Conservation (phyloP, 179 eudicot genomes). For the Camellia oleifera region DNA sequence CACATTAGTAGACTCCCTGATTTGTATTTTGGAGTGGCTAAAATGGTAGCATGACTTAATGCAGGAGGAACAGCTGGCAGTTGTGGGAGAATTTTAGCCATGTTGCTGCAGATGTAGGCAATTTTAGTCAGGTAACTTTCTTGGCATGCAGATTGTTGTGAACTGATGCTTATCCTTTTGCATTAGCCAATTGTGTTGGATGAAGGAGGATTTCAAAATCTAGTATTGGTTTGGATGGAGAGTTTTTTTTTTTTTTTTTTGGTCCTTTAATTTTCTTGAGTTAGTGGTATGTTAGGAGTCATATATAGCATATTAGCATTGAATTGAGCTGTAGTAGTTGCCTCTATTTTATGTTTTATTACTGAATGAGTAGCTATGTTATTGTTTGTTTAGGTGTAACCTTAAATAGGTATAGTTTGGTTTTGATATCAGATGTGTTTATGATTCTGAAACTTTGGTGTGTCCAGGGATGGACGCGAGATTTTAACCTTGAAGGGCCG, state of each 20-base stretch:
- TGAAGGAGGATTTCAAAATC: background rate
- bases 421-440: background rate
- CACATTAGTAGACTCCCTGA: background rate
- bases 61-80: conserved; percentile 93
- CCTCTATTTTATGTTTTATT: background rate
- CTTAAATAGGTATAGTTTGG: background rate
- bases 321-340: background rate
- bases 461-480: too few species aligned
- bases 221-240: too few species aligned
- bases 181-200: conserved; percentile 8
- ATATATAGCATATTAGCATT: too few species aligned
- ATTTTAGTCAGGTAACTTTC: conserved; percentile 53
- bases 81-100: conserved; percentile 92
- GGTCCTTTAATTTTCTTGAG: too few species aligned
- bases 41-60: conserved; percentile 11
- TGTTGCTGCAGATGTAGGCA: conserved; percentile 83
- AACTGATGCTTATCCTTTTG: background rate
- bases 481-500: too few species aligned
- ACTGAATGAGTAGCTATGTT: background rate
- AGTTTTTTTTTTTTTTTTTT: too few species aligned
- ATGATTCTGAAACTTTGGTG: background rate
- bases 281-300: background rate
- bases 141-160: conserved; percentile 5
- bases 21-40: conserved; percentile 2
- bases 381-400: background rate